Percentiles rank a stretch among this genome's conserved stretches.
Conservation (phyloP, 208 protist species). For the Leishmania turanica region DNA sequence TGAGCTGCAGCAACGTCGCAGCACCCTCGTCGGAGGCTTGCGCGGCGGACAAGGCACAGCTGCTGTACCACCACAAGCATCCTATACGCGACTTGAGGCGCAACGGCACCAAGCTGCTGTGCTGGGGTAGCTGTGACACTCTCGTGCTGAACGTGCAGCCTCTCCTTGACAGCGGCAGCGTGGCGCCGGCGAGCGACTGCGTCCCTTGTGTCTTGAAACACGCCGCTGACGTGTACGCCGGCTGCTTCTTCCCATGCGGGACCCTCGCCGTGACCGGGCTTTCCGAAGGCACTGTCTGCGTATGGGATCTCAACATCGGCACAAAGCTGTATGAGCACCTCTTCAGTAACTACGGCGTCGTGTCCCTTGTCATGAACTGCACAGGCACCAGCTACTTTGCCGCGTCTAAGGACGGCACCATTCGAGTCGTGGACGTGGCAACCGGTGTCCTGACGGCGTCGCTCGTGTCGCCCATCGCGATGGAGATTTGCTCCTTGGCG, state of each 20-base stretch:
- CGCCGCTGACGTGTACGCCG: slow-evolving; percentile 62
- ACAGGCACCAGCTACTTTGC: slow-evolving; percentile 80
- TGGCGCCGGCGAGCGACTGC: background rate
- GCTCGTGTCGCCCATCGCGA: slow-evolving; percentile 60
- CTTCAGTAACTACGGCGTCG: slow-evolving; percentile 66
- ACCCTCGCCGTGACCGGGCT: slow-evolving; percentile 73
- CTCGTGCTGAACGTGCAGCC: slow-evolving; percentile 52
- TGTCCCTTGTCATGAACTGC: slow-evolving; percentile 61
- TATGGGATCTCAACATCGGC: slow-evolving; percentile 73
- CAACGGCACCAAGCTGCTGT: slow-evolving; percentile 55
- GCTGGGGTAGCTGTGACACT: slow-evolving; percentile 69
- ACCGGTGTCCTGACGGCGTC: slow-evolving; percentile 74
- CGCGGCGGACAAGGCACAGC: slow-evolving; percentile 14
- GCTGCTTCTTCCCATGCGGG: slow-evolving; percentile 78
- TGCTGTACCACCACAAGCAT: slow-evolving; percentile 53
- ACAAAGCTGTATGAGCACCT: slow-evolving; percentile 67
- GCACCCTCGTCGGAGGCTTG: slow-evolving; percentile 7
- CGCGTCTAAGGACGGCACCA: slow-evolving; percentile 70
- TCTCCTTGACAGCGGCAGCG: slow-evolving; percentile 24
- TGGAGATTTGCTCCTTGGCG: slow-evolving; percentile 72
- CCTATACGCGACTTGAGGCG: slow-evolving; percentile 53
- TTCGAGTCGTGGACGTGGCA: slow-evolving; percentile 76
- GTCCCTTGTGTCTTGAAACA: slow-evolving; percentile 61
- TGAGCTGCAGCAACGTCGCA: background rate
- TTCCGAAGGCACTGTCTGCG: slow-evolving; percentile 74